phyloP scores from a whole-genome alignment of 202 grass and related monocot species.

The Musa balbisiana region DNA sequence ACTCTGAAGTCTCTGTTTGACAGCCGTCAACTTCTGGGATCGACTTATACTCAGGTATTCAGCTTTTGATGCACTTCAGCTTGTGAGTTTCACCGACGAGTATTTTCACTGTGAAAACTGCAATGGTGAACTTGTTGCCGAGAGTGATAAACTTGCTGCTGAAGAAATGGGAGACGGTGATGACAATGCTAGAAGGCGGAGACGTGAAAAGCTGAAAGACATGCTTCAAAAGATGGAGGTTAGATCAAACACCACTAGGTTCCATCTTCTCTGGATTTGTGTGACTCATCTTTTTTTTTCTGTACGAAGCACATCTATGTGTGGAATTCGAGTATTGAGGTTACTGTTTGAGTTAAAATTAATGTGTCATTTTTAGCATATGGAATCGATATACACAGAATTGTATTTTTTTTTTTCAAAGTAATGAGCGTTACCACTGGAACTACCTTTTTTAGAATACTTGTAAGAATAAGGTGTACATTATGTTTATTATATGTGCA shows the following conservation, averaged over 20 bases:
- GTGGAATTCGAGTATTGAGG: neutral
- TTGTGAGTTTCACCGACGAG: constrained; percentile 71
- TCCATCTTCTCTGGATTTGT: neutral
- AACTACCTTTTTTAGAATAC: no score
- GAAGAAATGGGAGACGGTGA: constrained; percentile 99
- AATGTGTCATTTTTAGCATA: no score
- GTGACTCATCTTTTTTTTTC: neutral
- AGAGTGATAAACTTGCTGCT: constrained; percentile 95
- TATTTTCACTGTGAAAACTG: constrained; percentile 95
- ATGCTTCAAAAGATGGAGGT: constrained; percentile 91
- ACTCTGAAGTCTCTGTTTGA: constrained; percentile 5
- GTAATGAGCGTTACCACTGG: no score
- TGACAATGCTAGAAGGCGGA: constrained; percentile 68
- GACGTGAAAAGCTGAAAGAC: constrained; percentile 85
- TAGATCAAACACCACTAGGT: constrained; percentile 1
- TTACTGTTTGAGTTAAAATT: neutral
- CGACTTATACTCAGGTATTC: constrained; percentile 52
- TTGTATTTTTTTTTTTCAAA: no score
- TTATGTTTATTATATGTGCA: no score
- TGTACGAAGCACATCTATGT: neutral
- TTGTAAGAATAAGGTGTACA: no score
- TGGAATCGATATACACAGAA: no score
- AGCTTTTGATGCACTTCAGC: constrained; percentile 79
- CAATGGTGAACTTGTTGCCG: constrained; percentile 82
- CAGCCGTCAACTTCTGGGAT: neutral